These are phyloP conservation scores for Cantharellus cinnabarinus DNA, from an alignment of 768 basidiomycete species.

Conservation along the genomic window DNA sequence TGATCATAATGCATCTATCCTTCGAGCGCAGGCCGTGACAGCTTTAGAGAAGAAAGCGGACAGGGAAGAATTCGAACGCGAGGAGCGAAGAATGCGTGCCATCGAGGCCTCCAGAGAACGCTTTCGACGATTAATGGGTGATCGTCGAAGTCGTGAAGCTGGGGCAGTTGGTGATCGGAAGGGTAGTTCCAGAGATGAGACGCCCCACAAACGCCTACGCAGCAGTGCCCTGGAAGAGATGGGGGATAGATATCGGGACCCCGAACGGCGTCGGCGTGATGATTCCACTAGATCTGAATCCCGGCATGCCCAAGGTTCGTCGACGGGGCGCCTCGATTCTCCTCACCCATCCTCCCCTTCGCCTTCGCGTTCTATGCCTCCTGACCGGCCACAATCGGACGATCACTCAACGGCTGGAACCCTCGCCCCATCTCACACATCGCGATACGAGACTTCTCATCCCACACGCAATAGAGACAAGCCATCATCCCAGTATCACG, in stretches of 20 bases:
- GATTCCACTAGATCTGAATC: not conserved
- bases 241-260: not conserved
- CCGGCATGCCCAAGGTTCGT: not conserved
- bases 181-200: not conserved
- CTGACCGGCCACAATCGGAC: too few relatives aligned
- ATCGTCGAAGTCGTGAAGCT: conserved; percentile 5
- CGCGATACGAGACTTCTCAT: too few relatives aligned
- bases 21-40: conserved; percentile 17
- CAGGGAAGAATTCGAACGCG: conserved; percentile 9
- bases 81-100: conserved; percentile 34
- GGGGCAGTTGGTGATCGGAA: not conserved
- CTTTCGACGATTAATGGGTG: conserved; percentile 22
- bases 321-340: too few relatives aligned
- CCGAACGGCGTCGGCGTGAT: not conserved
- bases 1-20: conserved; percentile 78
- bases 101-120: conserved; percentile 56
- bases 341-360: too few relatives aligned
- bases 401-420: too few relatives aligned
- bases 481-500: too few relatives aligned
- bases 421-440: too few relatives aligned
- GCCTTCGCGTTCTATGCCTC: too few relatives aligned
- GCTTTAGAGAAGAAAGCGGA: conserved; percentile 7
- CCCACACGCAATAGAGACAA: too few relatives aligned
- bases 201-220: not conserved
- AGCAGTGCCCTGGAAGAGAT: not conserved